phyloP scores from a whole-genome alignment of 2,329 filamentous ascomycete species.

The Botrytis porri region DNA sequence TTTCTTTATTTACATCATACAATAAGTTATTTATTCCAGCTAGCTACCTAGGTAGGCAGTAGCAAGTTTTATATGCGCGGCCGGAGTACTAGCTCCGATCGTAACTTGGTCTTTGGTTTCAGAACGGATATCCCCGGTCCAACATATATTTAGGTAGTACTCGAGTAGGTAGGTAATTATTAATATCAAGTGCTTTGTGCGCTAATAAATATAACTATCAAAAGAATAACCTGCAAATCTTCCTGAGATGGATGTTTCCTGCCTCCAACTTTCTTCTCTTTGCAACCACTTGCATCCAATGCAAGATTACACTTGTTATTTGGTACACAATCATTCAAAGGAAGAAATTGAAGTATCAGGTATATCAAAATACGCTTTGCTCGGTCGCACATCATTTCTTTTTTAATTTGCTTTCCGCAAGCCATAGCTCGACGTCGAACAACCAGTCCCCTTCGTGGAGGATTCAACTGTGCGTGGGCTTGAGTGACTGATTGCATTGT shows the following conservation, averaged over 20 bases:
- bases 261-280: background rate
- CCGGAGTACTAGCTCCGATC: constrained; percentile 2
- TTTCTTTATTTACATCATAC: background rate
- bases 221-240: background rate
- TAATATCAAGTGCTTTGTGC: background rate
- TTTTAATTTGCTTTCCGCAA: background rate
- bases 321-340: background rate
- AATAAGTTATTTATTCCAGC: background rate
- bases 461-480: background rate
- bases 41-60: background rate
- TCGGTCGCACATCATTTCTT: background rate
- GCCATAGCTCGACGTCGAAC: background rate
- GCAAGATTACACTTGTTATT: background rate
- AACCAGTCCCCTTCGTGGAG: background rate
- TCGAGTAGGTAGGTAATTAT: too few relatives aligned
- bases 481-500: background rate
- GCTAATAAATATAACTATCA: background rate
- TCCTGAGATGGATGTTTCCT: background rate
- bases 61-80: background rate
- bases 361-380: background rate
- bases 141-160: too few relatives aligned
- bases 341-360: background rate
- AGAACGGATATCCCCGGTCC: background rate
- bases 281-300: background rate
- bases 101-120: background rate